phyloP scores from a whole-genome alignment of 176 grass and related monocot genomes.

The Carex parvula region DNA sequence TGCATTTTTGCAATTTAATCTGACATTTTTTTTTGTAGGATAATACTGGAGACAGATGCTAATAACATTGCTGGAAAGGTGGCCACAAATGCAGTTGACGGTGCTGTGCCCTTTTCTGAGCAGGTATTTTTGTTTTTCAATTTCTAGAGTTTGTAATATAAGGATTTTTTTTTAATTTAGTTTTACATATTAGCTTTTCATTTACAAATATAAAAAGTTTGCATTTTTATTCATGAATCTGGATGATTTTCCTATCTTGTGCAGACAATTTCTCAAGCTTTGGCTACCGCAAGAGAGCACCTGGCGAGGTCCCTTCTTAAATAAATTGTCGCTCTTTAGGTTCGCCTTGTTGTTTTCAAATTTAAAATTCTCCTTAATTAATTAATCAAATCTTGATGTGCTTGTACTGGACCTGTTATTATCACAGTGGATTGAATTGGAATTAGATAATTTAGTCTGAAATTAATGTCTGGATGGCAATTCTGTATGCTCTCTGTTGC shows the following conservation, averaged over 20 bases:
- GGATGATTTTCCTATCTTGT: slow-evolving; percentile 12
- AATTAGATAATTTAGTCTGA: slow-evolving; percentile 14
- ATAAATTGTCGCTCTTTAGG: slow-evolving; percentile 32
- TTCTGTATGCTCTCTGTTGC: not conserved
- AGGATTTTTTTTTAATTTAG: not conserved
- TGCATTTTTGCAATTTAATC: not conserved
- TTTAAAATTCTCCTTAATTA: not conserved
- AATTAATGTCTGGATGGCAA: not conserved
- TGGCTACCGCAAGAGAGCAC: slow-evolving; percentile 84
- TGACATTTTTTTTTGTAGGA: slow-evolving; percentile 34
- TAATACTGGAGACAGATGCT: slow-evolving; percentile 79
- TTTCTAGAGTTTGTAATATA: not conserved
- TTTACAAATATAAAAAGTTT: not conserved
- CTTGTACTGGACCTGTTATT: slow-evolving; percentile 8
- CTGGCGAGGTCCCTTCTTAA: slow-evolving; percentile 93
- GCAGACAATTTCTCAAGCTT: slow-evolving; percentile 82
- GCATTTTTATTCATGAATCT: not conserved
- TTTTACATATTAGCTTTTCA: not conserved
- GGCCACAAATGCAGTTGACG: slow-evolving; percentile 72
- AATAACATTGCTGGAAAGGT: slow-evolving; percentile 83
- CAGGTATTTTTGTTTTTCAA: slow-evolving; percentile 45
- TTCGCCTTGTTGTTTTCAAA: not conserved
- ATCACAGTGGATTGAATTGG: slow-evolving; percentile 14
- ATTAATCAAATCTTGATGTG: slow-evolving; percentile 24
- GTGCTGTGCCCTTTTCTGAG: slow-evolving; percentile 76